A percentile compares a stretch with the other conserved stretches of the same genome.
phyloP scores from a whole-genome alignment of 805 yeast species.

The Metschnikowia matae region DNA sequence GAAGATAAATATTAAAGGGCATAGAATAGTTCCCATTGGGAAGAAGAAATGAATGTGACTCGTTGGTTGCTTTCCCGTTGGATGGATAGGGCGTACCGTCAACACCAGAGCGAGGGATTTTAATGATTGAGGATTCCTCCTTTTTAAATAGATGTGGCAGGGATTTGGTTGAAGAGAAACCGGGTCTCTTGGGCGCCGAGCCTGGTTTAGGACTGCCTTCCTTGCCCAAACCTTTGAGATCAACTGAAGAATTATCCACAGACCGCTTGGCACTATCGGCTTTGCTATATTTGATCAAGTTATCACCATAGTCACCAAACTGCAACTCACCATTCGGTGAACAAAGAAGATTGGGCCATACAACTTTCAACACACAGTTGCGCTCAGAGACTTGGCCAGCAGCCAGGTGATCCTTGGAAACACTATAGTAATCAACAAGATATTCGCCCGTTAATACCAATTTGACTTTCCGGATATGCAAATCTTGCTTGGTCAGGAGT shows the following conservation, averaged over 20 bases:
- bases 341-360: conserved; percentile 47
- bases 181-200: conserved; percentile 19
- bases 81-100: conserved; percentile 39
- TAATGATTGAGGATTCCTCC: conserved; percentile 18
- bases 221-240: conserved; percentile 7
- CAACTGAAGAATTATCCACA: conserved; percentile 11
- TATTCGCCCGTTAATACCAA: conserved; percentile 42
- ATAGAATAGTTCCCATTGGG: conserved; percentile 52
- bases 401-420: conserved; percentile 25
- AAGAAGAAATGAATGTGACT: conserved; percentile 34
- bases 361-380: conserved; percentile 37
- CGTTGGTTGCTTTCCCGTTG: conserved; percentile 4
- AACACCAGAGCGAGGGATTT: conserved; percentile 32
- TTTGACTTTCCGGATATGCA: conserved; percentile 36
- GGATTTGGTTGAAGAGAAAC: conserved; percentile 28
- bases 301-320: conserved; percentile 42
- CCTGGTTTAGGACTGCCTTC: conserved; percentile 9
- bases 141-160: conserved; percentile 22
- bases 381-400: conserved; percentile 36
- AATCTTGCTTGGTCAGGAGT: conserved; percentile 40
- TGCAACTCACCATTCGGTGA: conserved; percentile 34
- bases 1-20: conserved; percentile 44
- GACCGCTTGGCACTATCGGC: conserved; percentile 16
- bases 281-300: conserved; percentile 19
- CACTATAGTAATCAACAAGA: conserved; percentile 38